Conservation (phyloP, 2,329 filamentous ascomycete species). For the Xylariomycetidae sp. region DNA sequence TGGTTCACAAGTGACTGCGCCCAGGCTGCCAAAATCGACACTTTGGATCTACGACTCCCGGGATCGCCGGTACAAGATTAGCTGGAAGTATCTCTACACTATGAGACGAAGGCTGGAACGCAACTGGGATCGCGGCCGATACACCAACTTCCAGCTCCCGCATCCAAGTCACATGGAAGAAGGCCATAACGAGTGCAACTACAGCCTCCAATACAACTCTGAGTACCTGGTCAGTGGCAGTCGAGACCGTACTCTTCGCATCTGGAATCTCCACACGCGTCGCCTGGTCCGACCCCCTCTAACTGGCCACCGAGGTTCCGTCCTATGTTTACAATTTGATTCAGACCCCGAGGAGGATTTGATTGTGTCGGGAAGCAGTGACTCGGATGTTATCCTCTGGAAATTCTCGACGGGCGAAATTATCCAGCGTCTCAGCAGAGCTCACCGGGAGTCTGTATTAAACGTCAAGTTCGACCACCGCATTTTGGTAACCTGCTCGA, state of each 20-base stretch:
- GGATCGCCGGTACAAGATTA: constrained; percentile 57
- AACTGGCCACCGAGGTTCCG: constrained; percentile 73
- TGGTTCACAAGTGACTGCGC: constrained; percentile 7
- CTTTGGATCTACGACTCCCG: constrained; percentile 46
- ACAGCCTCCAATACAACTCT: constrained; percentile 83
- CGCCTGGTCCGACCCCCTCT: constrained; percentile 72
- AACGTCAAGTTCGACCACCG: constrained; percentile 89
- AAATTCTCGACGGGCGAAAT: constrained; percentile 84
- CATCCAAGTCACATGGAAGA: constrained; percentile 75
- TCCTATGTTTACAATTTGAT: constrained; percentile 93
- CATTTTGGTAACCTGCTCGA: constrained; percentile 92
- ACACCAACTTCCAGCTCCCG: constrained; percentile 81
- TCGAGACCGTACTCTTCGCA: constrained; percentile 76
- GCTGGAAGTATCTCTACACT: constrained; percentile 91
- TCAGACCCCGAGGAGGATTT: constrained; percentile 80
- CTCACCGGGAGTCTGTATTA: constrained; percentile 84
- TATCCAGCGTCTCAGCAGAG: constrained; percentile 66
- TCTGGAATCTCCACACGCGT: constrained; percentile 83
- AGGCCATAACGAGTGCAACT: constrained; percentile 87
- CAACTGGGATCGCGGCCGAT: constrained; percentile 85
- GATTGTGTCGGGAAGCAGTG: constrained; percentile 92
- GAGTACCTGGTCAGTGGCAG: constrained; percentile 91
- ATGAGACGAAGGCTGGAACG: constrained; percentile 78
- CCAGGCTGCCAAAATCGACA: constrained; percentile 34
- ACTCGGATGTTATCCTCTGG: constrained; percentile 88